Evolutionary conservation across 1,139 yeast genomes (phyloP), one percentile per base, ranked within the genome.

Genomic region (Lodderomyces jiufengensis): DNA sequence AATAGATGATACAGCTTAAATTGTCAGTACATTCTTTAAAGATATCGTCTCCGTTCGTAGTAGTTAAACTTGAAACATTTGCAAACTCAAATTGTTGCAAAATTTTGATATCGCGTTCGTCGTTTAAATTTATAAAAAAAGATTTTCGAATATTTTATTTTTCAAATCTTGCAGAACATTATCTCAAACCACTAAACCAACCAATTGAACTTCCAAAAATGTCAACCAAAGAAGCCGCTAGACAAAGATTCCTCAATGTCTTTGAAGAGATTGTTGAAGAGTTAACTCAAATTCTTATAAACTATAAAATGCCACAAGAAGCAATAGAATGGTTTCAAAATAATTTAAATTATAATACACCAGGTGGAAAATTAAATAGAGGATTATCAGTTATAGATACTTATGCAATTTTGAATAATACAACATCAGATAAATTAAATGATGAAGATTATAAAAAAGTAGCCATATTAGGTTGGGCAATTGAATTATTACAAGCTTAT

Each of bases 311-410:
- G 80, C 88, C 96, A 13, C 64, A 73, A 42, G 94, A 85, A 46
- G 97, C 97, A 34, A 73, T 85, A 43, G 78, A 76, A 26, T 92
- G 99, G 98, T 87, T 79, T 64, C 76, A 72, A 49, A 72, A 72
- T 45, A 82, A 74, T 49, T 69, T 92, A 58, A 65, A 81, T 51
- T 85, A 92, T 70, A 94, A 94, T 66, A 81, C 95, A 6, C 92
- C 95, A 37, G 97, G 97, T 42, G 99, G 99, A 34, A 94, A 94
- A 64, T 76, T 90, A 56, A 94, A 94, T 73, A 78, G 99, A 60
- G 99, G 99, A 14, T 70, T 94, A 45, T 85, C 97, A 25, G 98
- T 94, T 11, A 81, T 92, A 43, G 97, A 92, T 61, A 87, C 97
- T 3, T 92, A 85, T 66, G 79, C 81, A 43, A 76, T 92, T 41